Base-by-base conservation (phyloP, 768 basidiomycete species). In the Tricholoma matsutake region DNA sequence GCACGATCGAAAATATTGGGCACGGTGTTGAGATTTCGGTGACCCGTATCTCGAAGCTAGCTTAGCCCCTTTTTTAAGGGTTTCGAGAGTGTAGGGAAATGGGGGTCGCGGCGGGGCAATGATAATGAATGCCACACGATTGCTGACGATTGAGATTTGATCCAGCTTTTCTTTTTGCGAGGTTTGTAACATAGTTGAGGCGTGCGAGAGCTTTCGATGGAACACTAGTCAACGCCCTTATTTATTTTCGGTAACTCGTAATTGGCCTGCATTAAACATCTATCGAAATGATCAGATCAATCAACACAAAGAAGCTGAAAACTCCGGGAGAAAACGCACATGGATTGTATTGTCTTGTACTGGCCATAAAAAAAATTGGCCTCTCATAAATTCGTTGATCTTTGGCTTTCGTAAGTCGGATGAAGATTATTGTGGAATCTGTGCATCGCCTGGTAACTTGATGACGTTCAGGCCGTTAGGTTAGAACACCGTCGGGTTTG, bases 201-300 rank as follows among this genome's bases (percentile, higher is more conserved):
- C 96, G 92, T 28, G 96, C 97, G 59, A 99, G 86, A 16, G 90
- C 83, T n/a, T 76, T 99, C 97, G 66, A 99, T 96, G 73, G 97
- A n/a, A n/a, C n/a, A 99, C 96, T 98, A 97, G 72, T 99, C 97
- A 29, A 98, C 95, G 59, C 97, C 97, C 79, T 99, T 99, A 81
- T n/a, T n/a, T n/a, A n/a, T n/a, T 99, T 99, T 41, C 97, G 84
- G 75, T 97, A n/a, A 99, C 74, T 99, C 97, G 75, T 99, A n/a
- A 99, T 45, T 97, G 86, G 41, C 97, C 97, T 16, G 97, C 97
- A 13, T 94, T 98, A 77, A 99, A 99, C 85, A 98, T 87, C 92
- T 97, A 71, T n/a, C 16, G 20, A 18, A 29, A 29, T 45, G 16
- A n/a, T n/a, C n/a, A n/a, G n/a, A n/a, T n/a, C n/a, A n/a, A 28